Base-by-base conservation (phyloP, 116 monocot genomes). In the Papilionanthe hybrid region DNA sequence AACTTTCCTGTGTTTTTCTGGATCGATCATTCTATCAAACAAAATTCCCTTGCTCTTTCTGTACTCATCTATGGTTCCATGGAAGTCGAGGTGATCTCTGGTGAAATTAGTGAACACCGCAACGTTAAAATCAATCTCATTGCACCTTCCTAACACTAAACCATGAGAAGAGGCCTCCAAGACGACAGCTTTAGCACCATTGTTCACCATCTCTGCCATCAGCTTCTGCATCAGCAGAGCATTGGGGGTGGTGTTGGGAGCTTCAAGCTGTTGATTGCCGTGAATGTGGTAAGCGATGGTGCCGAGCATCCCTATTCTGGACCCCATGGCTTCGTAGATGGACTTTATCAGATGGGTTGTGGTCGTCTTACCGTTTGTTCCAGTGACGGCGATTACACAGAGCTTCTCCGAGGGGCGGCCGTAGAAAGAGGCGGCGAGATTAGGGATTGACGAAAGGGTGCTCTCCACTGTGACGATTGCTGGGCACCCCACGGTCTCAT, bases 81-180 rank as follows among this genome's bases (percentile, higher is more conserved):
- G 86, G 82, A 86, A 86, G 65, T 86, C 86, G 13, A 76, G 50
- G 55, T 86, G 82, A 47, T 86, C 85, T 85, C 85, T 85, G 10
- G 85, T 85, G 1, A 85, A 65, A 56, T 85, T 85, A 48, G 81
- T 85, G 42, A 85, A 85, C 3, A 85, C 81, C 5, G 85, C 81
- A 43, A 85, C 76, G 67, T 85, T 15, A 45, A 85, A 81, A 50
- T 85, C 81, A 7, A 85, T 73, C 65, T 78, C 78, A 42, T 85
- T 10, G 50, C 85, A 85, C 37, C 85, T 85, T 11, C 85, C 81
- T 23, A 78, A 63, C 37, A 78, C 78, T 18, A 85, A 49, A 12
- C 81, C 85, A 66, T 85, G 85, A 85, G 85, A 81, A 72, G 84
- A 84, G 57, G 47, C 77, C 77, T 80, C 84, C 84, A 84, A 80